Evolutionary conservation across 306 rosid genomes (phyloP), one percentile per base, ranked within the genome.

Genomic region (Citrullus mucosospermus): DNA sequence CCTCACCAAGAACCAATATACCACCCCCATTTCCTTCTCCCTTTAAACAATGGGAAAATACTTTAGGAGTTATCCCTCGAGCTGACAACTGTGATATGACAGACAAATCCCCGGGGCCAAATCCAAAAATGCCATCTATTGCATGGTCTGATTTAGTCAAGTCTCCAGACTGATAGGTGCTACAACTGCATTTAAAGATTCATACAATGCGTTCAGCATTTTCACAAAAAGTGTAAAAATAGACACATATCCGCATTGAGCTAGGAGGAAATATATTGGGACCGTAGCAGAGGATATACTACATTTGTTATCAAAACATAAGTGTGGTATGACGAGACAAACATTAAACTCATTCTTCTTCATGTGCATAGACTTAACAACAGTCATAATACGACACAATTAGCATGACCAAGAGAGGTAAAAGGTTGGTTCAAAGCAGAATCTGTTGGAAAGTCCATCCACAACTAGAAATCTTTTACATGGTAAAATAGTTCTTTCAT

Each of bases 11-110:
- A 91, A 95, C 97, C 81, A 92, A 85, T 77, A 95, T 88, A 62
- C 98, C 98, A 56, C 98, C 98, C 76, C 98, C 98, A 83, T 83
- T 84, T 55, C 88, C 93, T 54, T 88, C 97, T 83, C 97, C 98
- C 85, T 88, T 95, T 77, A 95, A 82, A 80, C 97, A 95, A 83
- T 95, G 97, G 38, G 98, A 95, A 89, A 95, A 95, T 75, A 87
- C 93, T 81, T 86, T 88, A 44, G 98, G 98, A 81, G 93, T 89
- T 83, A 95, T 43, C 51, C 91, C 91, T 68, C 85, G 96, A 78
- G 90, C 86, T 65, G 98, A 89, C 86, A 95, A 82, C 60, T 95
- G 98, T 18, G 98, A 95, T 63, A 91, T 86, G 77, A 92, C 91
- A 53, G 98, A 95, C 32, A 92, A 86, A 78, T 82, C 85, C 81